Evolutionary conservation across 805 yeast genomes (phyloP).

Genomic region (Candida koratica): DNA sequence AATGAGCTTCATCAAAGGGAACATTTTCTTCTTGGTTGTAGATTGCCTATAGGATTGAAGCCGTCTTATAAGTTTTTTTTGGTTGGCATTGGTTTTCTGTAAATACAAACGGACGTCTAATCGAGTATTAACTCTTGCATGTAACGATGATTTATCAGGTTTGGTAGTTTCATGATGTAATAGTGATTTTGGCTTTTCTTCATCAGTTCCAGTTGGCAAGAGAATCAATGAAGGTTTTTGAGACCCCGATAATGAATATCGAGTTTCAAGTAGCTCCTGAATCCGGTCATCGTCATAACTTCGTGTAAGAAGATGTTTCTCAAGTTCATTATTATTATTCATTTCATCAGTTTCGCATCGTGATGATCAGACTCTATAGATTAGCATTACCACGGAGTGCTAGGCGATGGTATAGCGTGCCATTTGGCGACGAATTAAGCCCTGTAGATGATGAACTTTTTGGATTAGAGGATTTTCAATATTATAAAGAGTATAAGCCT

Average conservation of each 20-base stretch:
- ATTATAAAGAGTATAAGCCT: conserved; percentile 24
- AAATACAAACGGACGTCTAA: conserved; percentile 42
- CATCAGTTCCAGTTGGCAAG: conserved; percentile 31
- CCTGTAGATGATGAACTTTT: conserved; percentile 33
- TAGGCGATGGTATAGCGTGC: conserved; percentile 21
- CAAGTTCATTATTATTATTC: conserved; percentile 44
- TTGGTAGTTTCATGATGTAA: conserved; percentile 15
- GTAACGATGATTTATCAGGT: conserved; percentile 12
- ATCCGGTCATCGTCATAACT: conserved; percentile 40
- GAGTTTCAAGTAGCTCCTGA: conserved; percentile 36
- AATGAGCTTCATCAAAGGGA: conserved; percentile 22
- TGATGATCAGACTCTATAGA: no score
- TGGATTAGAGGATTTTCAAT: conserved; percentile 36
- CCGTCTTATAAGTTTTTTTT: conserved; percentile 34
- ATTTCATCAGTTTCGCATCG: conserved; percentile 18
- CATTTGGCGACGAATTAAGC: conserved; percentile 38
- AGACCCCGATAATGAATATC: conserved; percentile 45
- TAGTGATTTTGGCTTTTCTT: conserved; percentile 18
- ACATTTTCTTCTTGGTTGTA: conserved; percentile 20
- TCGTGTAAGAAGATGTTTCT: conserved; percentile 43
- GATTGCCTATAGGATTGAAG: conserved; percentile 29
- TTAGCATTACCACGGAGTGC: no score
- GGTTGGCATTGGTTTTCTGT: conserved; percentile 33
- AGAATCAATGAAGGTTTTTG: conserved; percentile 46
- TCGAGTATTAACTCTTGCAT: conserved; percentile 30